These are phyloP conservation scores for Phlebopus sp. DNA, from an alignment of 1,284 basidiomycete genomes.

Conservation along the genomic window DNA sequence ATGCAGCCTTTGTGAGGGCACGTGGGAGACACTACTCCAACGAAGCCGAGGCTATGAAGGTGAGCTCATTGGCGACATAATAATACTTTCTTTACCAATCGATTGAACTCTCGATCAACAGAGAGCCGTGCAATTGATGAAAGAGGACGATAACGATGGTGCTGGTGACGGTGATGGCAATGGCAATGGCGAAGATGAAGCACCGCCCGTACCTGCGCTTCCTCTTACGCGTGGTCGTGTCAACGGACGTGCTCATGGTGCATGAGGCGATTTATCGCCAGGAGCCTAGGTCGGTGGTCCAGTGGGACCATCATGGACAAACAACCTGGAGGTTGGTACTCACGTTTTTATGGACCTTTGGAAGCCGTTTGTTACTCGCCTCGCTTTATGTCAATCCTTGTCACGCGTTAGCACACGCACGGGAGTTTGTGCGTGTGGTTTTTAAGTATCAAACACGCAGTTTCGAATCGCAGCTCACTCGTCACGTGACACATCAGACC, in stretches of 20 bases:
- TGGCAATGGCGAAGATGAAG: not conserved
- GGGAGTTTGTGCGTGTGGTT: not conserved
- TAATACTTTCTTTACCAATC: conserved; percentile 1
- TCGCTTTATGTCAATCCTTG: no score
- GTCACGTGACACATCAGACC: conserved; percentile 2
- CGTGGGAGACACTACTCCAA: conserved; percentile 87
- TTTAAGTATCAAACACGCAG: not conserved
- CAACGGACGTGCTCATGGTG: conserved; percentile 37
- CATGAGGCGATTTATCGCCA: conserved; percentile 10
- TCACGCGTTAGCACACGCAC: not conserved
- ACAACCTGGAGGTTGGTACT: not conserved
- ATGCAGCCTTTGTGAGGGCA: conserved; percentile 79
- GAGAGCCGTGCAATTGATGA: conserved; percentile 64
- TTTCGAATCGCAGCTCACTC: not conserved
- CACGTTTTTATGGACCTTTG: not conserved
- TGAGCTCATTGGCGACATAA: conserved; percentile 27
- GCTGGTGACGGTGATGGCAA: conserved; percentile 4
- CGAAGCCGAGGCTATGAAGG: conserved; percentile 92
- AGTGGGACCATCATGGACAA: not conserved
- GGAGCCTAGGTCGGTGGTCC: not conserved
- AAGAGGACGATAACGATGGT: conserved; percentile 65
- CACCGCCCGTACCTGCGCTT: not conserved
- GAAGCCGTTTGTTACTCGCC: not conserved
- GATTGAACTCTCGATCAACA: conserved; percentile 27
- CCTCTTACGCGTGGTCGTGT: conserved; percentile 10